Base-by-base conservation (phyloP, 345 rosid genomes). In the Rhodomyrtus tomentosa region DNA sequence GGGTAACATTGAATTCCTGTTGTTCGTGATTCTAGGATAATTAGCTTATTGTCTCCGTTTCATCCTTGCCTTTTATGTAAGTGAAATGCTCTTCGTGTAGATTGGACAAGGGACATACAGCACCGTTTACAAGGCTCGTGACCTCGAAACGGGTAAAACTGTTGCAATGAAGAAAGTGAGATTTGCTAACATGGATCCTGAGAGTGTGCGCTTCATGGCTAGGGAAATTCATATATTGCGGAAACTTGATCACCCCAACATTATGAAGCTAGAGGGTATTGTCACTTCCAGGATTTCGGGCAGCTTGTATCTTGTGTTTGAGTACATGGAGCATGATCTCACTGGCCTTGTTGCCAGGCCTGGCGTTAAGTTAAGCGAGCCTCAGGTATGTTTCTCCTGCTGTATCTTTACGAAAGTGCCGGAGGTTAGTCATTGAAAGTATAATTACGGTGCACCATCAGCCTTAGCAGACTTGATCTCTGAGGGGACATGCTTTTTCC, bases 41-140 rank as follows among this genome's bases (percentile, higher is more conserved):
- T 68, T 68, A 68, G 42, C 42, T 18, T 42, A 68, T 68, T 18
- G 22, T 32, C 40, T 68, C 42, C 3, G 24, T 24, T 68, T 32
- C 76, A 68, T 32, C 76, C 76, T 68, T 16, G 42, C 32, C 45
- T 32, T 62, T 68, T 8, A 32, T 38, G 40, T 68, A 18, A 32
- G 7, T 32, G 76, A 56, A 56, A 55, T 27, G 72, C 79, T 83
- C 21, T 20, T 83, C 40, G 16, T 90, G 93, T 90, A 96, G 98
- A 93, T 96, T 87, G 98, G 99, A 62, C 98, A 95, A 90, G 99
- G 99, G 90, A 95, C 98, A 84, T 96, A 96, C 50, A 95, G 98
- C 82, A 86, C 89, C 85, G 99, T 96, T 81, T 95, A 94, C 74
- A 95, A 86, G 85, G 99, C 95, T 10, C 89, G 89, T 5, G 98